Evolutionary conservation across 73 alveolate species (phyloP).

Genomic region (Stentor coeruleus): DNA sequence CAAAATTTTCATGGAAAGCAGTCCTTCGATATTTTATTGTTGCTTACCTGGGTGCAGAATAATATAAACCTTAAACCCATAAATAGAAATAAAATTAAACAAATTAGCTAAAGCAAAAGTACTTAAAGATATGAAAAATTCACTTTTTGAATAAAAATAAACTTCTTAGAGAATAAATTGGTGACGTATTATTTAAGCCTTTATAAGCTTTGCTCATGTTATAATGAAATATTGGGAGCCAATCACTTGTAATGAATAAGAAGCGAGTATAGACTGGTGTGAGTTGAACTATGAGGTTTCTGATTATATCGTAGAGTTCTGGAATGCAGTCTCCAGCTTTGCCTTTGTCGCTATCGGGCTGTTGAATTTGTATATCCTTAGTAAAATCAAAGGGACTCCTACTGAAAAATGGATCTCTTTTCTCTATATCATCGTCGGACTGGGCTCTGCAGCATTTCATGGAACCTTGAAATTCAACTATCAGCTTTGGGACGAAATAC

Average conservation of each 20-base stretch:
- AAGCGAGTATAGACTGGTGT: conserved; percentile 22
- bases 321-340: background rate
- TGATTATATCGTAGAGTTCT: conserved; percentile 17
- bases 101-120: no score
- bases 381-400: background rate
- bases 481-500: conserved; percentile 24
- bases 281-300: conserved; percentile 15
- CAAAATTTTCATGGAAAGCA: no score
- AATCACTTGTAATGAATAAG: background rate
- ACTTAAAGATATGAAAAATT: no score
- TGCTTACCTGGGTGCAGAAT: no score
- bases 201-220: background rate
- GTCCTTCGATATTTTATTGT: no score
- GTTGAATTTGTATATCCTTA: background rate
- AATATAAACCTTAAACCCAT: no score
- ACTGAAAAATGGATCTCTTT: background rate
- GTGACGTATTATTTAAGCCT: background rate
- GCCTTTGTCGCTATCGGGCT: conserved; percentile 3
- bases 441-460: conserved; percentile 24
- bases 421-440: background rate
- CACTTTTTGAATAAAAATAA: no score
- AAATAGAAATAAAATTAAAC: no score
- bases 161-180: no score
- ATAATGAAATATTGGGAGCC: conserved; percentile 22
- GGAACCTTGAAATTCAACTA: conserved; percentile 6